phyloP scores from a whole-genome alignment of 2,329 filamentous ascomycete species.

The Sordariomycetes sp. region DNA sequence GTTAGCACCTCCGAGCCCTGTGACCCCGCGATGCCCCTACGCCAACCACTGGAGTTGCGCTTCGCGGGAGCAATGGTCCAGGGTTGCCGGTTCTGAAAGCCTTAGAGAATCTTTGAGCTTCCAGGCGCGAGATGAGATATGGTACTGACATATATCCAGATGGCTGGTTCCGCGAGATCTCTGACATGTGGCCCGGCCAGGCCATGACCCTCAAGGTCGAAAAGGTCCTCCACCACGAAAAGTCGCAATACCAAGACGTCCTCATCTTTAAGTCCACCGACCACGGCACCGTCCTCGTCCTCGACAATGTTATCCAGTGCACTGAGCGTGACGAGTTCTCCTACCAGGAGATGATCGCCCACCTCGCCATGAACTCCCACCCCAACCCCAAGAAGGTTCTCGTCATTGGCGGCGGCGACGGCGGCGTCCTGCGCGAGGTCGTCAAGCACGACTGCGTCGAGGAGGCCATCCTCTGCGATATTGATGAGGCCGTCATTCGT shows the following conservation, averaged over 20 bases:
- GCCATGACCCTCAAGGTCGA: constrained; percentile 98
- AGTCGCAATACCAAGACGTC: constrained; percentile 98
- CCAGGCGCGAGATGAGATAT: no score
- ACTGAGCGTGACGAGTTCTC: constrained; percentile 99
- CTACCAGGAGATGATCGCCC: constrained; percentile 99
- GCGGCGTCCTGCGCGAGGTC: constrained; percentile 93
- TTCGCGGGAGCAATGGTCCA: no score
- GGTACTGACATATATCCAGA: constrained; percentile 43
- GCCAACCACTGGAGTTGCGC: not conserved
- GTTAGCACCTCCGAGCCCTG: constrained; percentile 10
- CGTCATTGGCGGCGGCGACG: constrained; percentile 95
- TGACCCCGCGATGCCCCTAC: not conserved
- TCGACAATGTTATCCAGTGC: constrained; percentile 98
- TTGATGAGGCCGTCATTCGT: constrained; percentile 97
- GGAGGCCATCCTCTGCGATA: constrained; percentile 94
- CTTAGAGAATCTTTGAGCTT: no score
- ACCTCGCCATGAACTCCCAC: constrained; percentile 97
- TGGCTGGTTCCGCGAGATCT: constrained; percentile 99
- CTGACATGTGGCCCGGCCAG: constrained; percentile 97
- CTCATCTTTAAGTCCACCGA: constrained; percentile 97
- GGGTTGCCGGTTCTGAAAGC: no score
- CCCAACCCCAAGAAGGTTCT: constrained; percentile 97
- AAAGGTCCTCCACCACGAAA: constrained; percentile 97
- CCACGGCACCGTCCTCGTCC: constrained; percentile 90
- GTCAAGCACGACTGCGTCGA: constrained; percentile 98